These are phyloP conservation scores for Magnolia officinalis DNA, from an alignment of 164 flowering plant species.

Conservation along the genomic window DNA sequence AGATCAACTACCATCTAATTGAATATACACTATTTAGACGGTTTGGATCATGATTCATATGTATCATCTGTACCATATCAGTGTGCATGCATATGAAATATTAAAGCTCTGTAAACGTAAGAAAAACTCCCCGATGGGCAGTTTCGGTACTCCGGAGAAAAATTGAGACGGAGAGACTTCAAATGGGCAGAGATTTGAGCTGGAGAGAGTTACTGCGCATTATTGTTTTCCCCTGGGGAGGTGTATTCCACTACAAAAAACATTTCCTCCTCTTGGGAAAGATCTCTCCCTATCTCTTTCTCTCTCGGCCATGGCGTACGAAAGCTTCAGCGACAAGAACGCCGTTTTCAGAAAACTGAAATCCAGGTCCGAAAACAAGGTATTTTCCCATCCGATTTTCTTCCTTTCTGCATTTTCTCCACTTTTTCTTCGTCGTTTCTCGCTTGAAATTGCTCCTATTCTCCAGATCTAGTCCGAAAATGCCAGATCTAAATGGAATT, in stretches of 20 bases:
- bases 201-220: neutral
- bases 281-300: neutral
- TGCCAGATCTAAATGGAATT: conserved; percentile 20
- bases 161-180: neutral
- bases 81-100: too few relatives aligned
- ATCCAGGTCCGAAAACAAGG: conserved; percentile 87
- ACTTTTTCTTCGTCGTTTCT: neutral
- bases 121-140: neutral
- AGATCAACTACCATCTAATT: too few relatives aligned
- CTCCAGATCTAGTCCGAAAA: conserved; percentile 7
- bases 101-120: too few relatives aligned
- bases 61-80: too few relatives aligned
- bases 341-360: conserved; percentile 72
- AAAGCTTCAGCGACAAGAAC: conserved; percentile 52
- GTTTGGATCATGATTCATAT: too few relatives aligned
- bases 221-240: neutral
- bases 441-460: neutral
- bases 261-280: conserved; percentile 2
- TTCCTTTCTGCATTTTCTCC: neutral
- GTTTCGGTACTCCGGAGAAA: neutral
- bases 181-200: neutral
- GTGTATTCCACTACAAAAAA: neutral
- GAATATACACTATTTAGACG: too few relatives aligned
- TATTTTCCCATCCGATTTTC: conserved; percentile 7
- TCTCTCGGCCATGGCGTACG: conserved; percentile 44